These are phyloP conservation scores for Boletellus deceptivus DNA, from an alignment of 1,284 basidiomycete species.

Conservation along the genomic window DNA sequence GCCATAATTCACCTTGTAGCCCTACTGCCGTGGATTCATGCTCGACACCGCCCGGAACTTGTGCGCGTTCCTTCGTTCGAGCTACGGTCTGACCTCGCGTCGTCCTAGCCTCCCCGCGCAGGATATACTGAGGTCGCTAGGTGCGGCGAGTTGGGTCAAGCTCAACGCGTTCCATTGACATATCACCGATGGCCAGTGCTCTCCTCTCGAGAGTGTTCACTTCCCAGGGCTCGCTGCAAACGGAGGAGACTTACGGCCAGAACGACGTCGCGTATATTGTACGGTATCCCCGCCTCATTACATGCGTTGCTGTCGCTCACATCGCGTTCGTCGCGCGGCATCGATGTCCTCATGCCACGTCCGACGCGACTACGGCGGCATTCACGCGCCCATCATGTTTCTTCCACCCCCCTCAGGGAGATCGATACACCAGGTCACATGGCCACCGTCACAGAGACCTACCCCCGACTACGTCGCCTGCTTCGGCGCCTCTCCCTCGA, in stretches of 20 bases:
- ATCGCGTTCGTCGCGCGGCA: constrained; percentile 21
- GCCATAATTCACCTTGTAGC: constrained; percentile 30
- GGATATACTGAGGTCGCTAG: constrained; percentile 72
- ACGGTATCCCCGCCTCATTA: constrained; percentile 9
- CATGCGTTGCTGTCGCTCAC: neutral
- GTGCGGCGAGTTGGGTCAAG: constrained; percentile 88
- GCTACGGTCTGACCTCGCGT: neutral
- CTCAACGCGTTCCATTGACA: constrained; percentile 73
- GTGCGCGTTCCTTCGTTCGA: constrained; percentile 30
- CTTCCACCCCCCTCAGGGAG: constrained; percentile 40
- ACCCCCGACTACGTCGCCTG: constrained; percentile 73
- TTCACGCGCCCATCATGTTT: constrained; percentile 18
- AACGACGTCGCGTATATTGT: constrained; percentile 56
- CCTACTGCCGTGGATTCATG: constrained; percentile 78
- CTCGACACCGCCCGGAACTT: constrained; percentile 77
- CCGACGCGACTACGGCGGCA: no score
- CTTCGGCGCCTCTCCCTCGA: constrained; percentile 53
- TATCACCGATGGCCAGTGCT: constrained; percentile 64
- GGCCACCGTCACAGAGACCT: constrained; percentile 52
- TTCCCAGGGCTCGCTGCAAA: constrained; percentile 55
- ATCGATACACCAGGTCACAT: constrained; percentile 77
- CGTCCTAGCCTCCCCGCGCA: constrained; percentile 56
- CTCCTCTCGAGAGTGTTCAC: constrained; percentile 59
- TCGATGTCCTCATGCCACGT: constrained; percentile 32
- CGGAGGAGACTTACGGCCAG: constrained; percentile 58